Conservation (phyloP, 495 filamentous ascomycete genomes). For the Trichocladium uniseriatum region DNA sequence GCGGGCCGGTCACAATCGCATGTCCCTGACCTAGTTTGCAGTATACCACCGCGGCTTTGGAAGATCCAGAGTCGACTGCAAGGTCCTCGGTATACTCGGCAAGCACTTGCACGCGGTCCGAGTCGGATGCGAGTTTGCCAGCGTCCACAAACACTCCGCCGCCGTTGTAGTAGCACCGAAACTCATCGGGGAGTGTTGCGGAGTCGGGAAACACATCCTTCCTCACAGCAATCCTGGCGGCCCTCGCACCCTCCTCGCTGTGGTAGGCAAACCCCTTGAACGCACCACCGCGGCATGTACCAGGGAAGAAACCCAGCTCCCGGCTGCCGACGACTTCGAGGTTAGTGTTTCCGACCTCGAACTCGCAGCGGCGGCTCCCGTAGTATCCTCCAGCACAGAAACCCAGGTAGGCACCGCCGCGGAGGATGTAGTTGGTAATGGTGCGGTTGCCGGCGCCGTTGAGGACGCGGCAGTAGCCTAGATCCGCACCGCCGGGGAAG, state of each 20-base stretch:
- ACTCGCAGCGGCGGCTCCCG: constrained; percentile 70
- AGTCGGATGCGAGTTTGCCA: constrained; percentile 37
- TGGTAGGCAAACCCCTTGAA: constrained; percentile 88
- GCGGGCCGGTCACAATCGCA: constrained; percentile 75
- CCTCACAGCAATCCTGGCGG: constrained; percentile 56
- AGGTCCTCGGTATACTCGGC: constrained; percentile 70
- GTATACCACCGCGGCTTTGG: constrained; percentile 72
- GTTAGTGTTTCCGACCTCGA: constrained; percentile 72
- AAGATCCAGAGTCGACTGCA: constrained; percentile 66
- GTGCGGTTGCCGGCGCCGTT: constrained; percentile 80
- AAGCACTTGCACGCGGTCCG: constrained; percentile 65
- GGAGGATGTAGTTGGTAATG: constrained; percentile 74
- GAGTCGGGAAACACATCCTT: constrained; percentile 48
- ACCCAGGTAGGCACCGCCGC: constrained; percentile 80
- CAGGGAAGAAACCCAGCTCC: constrained; percentile 83
- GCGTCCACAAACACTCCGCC: constrained; percentile 92
- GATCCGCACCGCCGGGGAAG: constrained; percentile 88
- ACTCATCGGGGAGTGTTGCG: constrained; percentile 48
- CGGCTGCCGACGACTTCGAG: constrained; percentile 81
- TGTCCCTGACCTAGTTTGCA: constrained; percentile 79
- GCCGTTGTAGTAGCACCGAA: constrained; percentile 85
- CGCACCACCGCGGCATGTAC: constrained; percentile 73
- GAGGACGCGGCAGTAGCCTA: constrained; percentile 79
- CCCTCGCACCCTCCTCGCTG: constrained; percentile 76
- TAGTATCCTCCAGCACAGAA: constrained; percentile 96